phyloP scores from a whole-genome alignment of 345 rosid species.

The Citrus trifoliata region DNA sequence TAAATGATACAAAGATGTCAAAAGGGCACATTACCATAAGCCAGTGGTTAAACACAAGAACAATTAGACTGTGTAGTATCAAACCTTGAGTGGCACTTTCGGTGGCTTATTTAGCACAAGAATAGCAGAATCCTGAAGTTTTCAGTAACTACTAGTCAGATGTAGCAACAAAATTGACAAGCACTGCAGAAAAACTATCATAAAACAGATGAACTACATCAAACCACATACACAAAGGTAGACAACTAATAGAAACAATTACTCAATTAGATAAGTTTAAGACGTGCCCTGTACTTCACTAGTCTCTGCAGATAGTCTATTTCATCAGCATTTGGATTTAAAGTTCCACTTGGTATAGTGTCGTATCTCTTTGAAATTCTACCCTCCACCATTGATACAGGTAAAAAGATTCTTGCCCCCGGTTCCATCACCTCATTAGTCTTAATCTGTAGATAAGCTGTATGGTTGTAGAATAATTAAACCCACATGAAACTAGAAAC shows the following conservation, averaged over 20 bases:
- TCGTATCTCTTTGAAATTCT: conserved; percentile 76
- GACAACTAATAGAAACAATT: background rate
- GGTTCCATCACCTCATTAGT: conserved; percentile 62
- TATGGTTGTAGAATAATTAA: conserved; percentile 33
- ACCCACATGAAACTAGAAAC: conserved; percentile 9
- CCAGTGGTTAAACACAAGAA: background rate
- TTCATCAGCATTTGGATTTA: conserved; percentile 90
- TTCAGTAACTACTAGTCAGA: conserved; percentile 3
- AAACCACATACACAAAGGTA: background rate
- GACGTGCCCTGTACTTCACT: conserved; percentile 74
- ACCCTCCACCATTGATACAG: conserved; percentile 72
- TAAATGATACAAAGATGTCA: background rate
- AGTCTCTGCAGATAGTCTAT: conserved; percentile 84
- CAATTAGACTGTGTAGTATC: conserved; percentile 1
- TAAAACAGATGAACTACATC: background rate
- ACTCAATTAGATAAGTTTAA: background rate
- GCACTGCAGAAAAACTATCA: background rate
- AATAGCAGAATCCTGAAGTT: conserved; percentile 69
- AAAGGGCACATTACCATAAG: background rate
- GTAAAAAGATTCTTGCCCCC: conserved; percentile 63
- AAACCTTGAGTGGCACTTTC: conserved; percentile 83
- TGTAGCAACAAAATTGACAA: background rate
- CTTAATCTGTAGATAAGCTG: conserved; percentile 60
- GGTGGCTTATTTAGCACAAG: conserved; percentile 90
- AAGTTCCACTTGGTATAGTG: conserved; percentile 86